These are phyloP conservation scores for Annulohypoxylon maeteangense DNA, from an alignment of 495 filamentous ascomycete genomes.

Conservation along the genomic window DNA sequence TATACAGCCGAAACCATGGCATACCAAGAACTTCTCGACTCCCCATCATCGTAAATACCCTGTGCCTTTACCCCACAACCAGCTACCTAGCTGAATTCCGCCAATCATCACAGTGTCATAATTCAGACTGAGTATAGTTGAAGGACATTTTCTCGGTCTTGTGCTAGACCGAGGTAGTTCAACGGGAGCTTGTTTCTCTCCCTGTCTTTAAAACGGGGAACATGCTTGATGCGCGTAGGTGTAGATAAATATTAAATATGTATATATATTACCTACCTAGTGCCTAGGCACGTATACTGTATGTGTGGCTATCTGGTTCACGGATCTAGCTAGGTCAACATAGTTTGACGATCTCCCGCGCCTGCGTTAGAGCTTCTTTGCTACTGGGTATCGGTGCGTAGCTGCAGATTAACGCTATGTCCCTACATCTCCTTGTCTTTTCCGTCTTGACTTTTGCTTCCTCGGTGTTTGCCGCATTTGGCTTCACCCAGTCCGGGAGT, in stretches of 20 bases:
- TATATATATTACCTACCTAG: background rate
- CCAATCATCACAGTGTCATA: constrained; percentile 21
- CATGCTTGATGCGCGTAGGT: background rate
- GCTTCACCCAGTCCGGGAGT: constrained; percentile 54
- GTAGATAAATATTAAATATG: background rate
- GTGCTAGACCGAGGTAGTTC: constrained; percentile 28
- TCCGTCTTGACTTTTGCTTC: constrained; percentile 49
- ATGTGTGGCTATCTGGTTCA: background rate
- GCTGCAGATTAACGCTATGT: constrained; percentile 9
- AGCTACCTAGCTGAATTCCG: constrained; percentile 26
- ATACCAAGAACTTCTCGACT: constrained; percentile 18
- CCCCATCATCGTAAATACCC: constrained; percentile 25
- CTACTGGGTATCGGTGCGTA: background rate
- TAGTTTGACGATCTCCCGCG: constrained; percentile 29
- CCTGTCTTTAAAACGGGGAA: too few species aligned
- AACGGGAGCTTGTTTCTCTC: background rate
- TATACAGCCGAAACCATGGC: constrained; percentile 28
- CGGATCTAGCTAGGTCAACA: constrained; percentile 15
- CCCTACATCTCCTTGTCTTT: constrained; percentile 36
- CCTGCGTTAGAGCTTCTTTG: constrained; percentile 11
- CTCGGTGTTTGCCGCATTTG: constrained; percentile 53
- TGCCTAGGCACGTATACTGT: background rate
- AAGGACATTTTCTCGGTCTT: constrained; percentile 26
- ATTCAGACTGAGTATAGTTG: background rate
- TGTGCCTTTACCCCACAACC: constrained; percentile 10